phyloP scores from a whole-genome alignment of 345 rosid genomes.

The Punica granatum region DNA sequence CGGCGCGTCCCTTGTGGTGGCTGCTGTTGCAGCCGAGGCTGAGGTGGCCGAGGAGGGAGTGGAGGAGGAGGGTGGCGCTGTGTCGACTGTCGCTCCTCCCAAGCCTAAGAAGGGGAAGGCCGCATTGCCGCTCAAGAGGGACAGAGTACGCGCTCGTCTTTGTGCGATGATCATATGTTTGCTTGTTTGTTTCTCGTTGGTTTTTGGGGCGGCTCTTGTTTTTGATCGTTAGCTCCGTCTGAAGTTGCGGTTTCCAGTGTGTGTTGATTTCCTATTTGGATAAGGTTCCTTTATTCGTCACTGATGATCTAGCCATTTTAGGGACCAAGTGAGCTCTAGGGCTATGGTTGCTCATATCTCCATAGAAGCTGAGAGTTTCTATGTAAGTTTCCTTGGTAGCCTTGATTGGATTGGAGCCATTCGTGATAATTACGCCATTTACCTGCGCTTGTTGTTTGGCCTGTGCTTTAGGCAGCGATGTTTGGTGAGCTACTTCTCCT shows the following conservation, averaged over 20 bases:
- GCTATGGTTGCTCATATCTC: too few species aligned
- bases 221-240: too few species aligned
- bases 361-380: too few species aligned
- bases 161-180: background rate
- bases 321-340: too few species aligned
- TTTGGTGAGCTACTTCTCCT: too few species aligned
- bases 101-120: constrained; percentile 92
- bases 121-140: constrained; percentile 74
- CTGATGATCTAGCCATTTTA: too few species aligned
- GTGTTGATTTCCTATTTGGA: background rate
- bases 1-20: constrained; percentile 6
- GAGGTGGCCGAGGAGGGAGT: constrained; percentile 41
- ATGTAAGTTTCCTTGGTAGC: too few species aligned
- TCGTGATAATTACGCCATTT: too few species aligned
- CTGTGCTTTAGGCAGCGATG: too few species aligned
- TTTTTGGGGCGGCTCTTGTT: background rate
- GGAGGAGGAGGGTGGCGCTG: constrained; percentile 22
- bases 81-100: constrained; percentile 24
- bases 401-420: too few species aligned
- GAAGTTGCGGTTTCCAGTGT: too few species aligned
- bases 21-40: constrained; percentile 45
- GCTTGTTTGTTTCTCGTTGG: background rate
- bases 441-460: too few species aligned
- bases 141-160: constrained; percentile 44
- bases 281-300: background rate